A percentile compares a stretch with the other conserved stretches of the same genome.
phyloP scores from a whole-genome alignment of 2,329 filamentous ascomycete species.

The Escovopsis sp. region DNA sequence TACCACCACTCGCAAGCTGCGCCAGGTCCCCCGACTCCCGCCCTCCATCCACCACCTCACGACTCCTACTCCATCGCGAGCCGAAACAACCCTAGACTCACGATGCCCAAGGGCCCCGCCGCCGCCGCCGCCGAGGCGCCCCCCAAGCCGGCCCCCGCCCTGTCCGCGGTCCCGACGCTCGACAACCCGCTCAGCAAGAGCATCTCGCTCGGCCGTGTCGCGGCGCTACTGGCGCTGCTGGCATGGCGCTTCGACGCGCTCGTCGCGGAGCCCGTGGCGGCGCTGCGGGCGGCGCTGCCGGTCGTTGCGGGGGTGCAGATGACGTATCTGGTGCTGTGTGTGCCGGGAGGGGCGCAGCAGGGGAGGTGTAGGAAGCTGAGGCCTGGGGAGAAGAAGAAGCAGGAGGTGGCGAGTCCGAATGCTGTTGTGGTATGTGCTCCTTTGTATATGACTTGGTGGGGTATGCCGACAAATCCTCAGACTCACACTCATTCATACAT shows the following conservation, averaged over 20 bases:
- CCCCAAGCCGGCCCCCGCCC: slow-evolving; percentile 8
- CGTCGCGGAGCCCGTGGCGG: slow-evolving; percentile 52
- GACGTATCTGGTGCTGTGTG: slow-evolving; percentile 44
- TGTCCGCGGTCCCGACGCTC: slow-evolving; percentile 23
- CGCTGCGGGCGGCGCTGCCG: slow-evolving; percentile 45
- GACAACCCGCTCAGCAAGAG: slow-evolving; percentile 24
- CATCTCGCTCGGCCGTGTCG: slow-evolving; percentile 52
- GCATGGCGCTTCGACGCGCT: slow-evolving; percentile 48
- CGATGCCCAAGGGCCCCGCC: slow-evolving; percentile 15
- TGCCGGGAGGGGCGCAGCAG: slow-evolving; percentile 40
- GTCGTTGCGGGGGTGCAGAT: slow-evolving; percentile 50
- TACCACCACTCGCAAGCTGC: no score
- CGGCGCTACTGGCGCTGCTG: slow-evolving; percentile 49
- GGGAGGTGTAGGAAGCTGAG: slow-evolving; percentile 33
- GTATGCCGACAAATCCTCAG: no score
- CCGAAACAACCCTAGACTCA: neutral
- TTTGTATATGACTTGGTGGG: no score
- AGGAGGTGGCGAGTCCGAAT: slow-evolving; percentile 27
- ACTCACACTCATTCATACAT: no score
- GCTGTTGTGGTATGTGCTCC: slow-evolving; percentile 32
- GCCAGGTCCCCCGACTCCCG: no score
- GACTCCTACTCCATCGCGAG: no score
- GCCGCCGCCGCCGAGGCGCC: slow-evolving; percentile 16
- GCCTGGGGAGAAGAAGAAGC: slow-evolving; percentile 39
- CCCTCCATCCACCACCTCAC: no score